Percentiles rank a stretch among this genome's conserved stretches.
These are phyloP conservation scores for Omphalea diandra DNA, from an alignment of 441 rosid species.

Conservation along the genomic window DNA sequence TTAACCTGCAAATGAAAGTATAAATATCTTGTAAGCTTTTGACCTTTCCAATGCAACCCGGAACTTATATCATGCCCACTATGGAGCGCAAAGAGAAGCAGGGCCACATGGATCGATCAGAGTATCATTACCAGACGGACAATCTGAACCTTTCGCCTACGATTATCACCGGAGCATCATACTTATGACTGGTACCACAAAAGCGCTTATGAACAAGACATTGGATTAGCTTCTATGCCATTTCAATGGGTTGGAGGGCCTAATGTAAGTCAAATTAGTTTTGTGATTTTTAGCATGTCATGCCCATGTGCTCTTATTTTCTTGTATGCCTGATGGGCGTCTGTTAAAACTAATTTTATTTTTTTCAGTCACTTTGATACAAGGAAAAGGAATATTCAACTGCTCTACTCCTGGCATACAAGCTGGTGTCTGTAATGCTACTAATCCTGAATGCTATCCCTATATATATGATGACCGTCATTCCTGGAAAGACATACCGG, in stretches of 20 bases:
- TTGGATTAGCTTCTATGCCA: conserved; percentile 49
- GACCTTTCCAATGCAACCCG: conserved; percentile 43
- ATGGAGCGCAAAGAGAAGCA: conserved; percentile 75
- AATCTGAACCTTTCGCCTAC: conserved; percentile 57
- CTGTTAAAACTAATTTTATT: background rate
- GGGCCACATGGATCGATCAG: conserved; percentile 65
- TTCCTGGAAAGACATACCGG: conserved; percentile 63
- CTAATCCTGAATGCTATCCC: conserved; percentile 57
- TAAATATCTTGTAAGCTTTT: too few relatives aligned
- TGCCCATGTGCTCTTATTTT: too few relatives aligned
- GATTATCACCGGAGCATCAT: conserved; percentile 64
- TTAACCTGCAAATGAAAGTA: too few relatives aligned
- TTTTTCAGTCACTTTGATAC: conserved; percentile 61
- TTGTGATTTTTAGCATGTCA: too few relatives aligned
- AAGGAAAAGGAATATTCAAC: conserved; percentile 67
- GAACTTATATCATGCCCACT: conserved; percentile 77
- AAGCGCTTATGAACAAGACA: conserved; percentile 50
- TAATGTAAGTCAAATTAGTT: conserved; percentile 35
- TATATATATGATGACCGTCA: conserved; percentile 39
- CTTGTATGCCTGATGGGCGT: too few relatives aligned
- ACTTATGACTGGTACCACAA: conserved; percentile 77
- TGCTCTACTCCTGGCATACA: conserved; percentile 46
- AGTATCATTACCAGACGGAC: conserved; percentile 35
- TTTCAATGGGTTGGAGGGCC: conserved; percentile 80
- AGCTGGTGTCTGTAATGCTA: conserved; percentile 38